Evolutionary conservation across 2,329 filamentous ascomycete species (phyloP).

Genomic region (Alternaria ethzedia): DNA sequence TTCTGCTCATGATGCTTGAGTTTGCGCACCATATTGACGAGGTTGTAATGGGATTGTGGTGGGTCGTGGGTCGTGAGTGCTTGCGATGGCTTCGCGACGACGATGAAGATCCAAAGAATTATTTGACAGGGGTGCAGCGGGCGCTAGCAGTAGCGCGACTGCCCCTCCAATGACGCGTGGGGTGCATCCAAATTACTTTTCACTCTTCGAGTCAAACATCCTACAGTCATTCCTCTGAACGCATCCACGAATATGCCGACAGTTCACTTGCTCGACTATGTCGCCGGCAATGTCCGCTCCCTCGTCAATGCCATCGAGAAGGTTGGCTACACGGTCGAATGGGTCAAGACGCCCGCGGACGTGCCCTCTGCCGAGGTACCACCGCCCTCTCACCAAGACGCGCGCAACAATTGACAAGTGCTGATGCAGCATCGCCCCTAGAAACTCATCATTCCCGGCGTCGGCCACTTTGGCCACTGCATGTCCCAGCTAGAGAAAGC

Average conservation of each 20-base stretch:
- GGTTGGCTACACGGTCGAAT: conserved; percentile 89
- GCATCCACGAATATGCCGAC: conserved; percentile 66
- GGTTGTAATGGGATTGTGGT: too few species aligned
- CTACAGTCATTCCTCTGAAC: background rate
- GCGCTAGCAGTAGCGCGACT: conserved; percentile 19
- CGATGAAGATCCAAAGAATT: conserved; percentile 23
- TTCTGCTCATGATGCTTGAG: conserved; percentile 94
- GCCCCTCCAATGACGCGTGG: conserved; percentile 16
- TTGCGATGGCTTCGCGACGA: conserved; percentile 1
- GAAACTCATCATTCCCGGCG: conserved; percentile 94
- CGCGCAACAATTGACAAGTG: conserved; percentile 36
- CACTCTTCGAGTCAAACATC: conserved; percentile 3
- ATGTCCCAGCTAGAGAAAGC: conserved; percentile 81
- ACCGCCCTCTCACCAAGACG: conserved; percentile 1
- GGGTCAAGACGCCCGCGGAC: conserved; percentile 85
- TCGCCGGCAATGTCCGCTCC: conserved; percentile 94
- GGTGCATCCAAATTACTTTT: conserved; percentile 17
- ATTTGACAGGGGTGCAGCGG: conserved; percentile 16
- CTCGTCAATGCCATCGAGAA: conserved; percentile 98
- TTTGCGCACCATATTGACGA: conserved; percentile 79
- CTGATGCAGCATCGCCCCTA: conserved; percentile 53
- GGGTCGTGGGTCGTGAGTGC: background rate
- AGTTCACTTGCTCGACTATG: conserved; percentile 85
- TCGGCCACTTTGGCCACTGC: conserved; percentile 98
- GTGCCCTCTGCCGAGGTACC: conserved; percentile 81